phyloP scores from a whole-genome alignment of 768 basidiomycete species.

The Psilocybe subaeruginosa region DNA sequence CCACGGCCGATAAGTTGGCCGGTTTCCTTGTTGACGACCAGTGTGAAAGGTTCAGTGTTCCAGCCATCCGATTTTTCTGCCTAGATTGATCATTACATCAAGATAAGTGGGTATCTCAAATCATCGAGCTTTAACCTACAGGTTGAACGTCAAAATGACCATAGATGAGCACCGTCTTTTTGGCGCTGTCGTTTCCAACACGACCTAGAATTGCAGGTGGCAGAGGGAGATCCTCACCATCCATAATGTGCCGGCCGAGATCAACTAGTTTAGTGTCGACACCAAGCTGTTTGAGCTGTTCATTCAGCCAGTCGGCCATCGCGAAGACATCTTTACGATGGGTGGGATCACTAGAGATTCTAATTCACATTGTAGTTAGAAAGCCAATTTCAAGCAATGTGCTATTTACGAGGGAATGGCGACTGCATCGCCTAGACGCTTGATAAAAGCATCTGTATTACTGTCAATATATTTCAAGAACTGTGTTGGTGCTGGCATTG shows the following conservation, averaged over 20 bases:
- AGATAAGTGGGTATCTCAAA: not conserved
- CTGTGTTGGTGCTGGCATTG: constrained; percentile 52
- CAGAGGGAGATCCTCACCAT: constrained; percentile 69
- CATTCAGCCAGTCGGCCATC: constrained; percentile 86
- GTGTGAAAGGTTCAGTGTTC: constrained; percentile 83
- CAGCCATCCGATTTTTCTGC: constrained; percentile 74
- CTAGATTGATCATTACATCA: constrained; percentile 20
- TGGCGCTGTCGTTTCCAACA: constrained; percentile 81
- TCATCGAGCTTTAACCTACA: constrained; percentile 33
- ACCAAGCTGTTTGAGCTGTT: constrained; percentile 74
- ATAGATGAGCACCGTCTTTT: constrained; percentile 94
- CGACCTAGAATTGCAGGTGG: constrained; percentile 85
- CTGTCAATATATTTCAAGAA: constrained; percentile 62
- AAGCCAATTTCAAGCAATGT: constrained; percentile 2
- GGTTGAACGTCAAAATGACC: constrained; percentile 98
- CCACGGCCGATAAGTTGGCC: constrained; percentile 83
- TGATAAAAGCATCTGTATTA: constrained; percentile 75
- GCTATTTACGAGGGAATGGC: constrained; percentile 72
- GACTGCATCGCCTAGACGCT: constrained; percentile 79
- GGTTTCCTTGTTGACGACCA: constrained; percentile 48
- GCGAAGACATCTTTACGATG: constrained; percentile 76
- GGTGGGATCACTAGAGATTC: constrained; percentile 71
- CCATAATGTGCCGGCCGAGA: constrained; percentile 73
- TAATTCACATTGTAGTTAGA: constrained; percentile 26
- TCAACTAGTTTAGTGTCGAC: constrained; percentile 75